Conservation (phyloP, 2,329 filamentous ascomycete species). For the Talaromyces marneffei region DNA sequence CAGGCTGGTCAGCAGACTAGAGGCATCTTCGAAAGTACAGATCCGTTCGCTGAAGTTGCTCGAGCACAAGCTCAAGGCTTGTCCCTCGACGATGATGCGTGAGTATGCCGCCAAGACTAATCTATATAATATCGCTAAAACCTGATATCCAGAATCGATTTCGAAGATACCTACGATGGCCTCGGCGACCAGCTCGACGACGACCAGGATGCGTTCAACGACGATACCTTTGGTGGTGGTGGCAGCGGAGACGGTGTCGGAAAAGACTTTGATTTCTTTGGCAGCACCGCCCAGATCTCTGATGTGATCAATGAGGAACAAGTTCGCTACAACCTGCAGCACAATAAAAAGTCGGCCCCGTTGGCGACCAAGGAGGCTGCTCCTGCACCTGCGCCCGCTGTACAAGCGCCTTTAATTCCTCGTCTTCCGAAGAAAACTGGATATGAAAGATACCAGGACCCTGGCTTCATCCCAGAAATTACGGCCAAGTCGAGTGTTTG, state of each 20-base stretch:
- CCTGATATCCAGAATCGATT: conserved; percentile 59
- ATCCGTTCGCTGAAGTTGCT: conserved; percentile 82
- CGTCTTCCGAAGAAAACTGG: conserved; percentile 66
- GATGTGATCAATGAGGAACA: conserved; percentile 88
- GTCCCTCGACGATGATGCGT: conserved; percentile 48
- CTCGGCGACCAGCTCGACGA: conserved; percentile 87
- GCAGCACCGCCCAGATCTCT: conserved; percentile 80
- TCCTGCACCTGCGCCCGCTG: conserved; percentile 29
- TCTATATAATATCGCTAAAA: background rate
- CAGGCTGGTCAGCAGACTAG: conserved; percentile 67
- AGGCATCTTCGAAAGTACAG: conserved; percentile 69
- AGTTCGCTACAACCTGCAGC: conserved; percentile 70
- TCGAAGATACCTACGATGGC: conserved; percentile 96
- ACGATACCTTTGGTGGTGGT: conserved; percentile 73
- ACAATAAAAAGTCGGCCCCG: conserved; percentile 52
- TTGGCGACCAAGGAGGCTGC: conserved; percentile 29
- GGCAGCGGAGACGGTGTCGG: conserved; percentile 52
- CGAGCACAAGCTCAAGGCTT: conserved; percentile 44
- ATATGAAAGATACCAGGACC: conserved; percentile 85
- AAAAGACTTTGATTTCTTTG: conserved; percentile 96
- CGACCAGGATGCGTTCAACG: conserved; percentile 88
- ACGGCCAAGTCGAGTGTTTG: conserved; percentile 91
- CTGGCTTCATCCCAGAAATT: conserved; percentile 79
- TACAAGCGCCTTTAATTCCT: conserved; percentile 31
- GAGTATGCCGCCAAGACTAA: conserved; percentile 23